Evolutionary conservation across 2,329 filamentous ascomycete genomes (phyloP).

Genomic region (Aureobasidium subglaciale): DNA sequence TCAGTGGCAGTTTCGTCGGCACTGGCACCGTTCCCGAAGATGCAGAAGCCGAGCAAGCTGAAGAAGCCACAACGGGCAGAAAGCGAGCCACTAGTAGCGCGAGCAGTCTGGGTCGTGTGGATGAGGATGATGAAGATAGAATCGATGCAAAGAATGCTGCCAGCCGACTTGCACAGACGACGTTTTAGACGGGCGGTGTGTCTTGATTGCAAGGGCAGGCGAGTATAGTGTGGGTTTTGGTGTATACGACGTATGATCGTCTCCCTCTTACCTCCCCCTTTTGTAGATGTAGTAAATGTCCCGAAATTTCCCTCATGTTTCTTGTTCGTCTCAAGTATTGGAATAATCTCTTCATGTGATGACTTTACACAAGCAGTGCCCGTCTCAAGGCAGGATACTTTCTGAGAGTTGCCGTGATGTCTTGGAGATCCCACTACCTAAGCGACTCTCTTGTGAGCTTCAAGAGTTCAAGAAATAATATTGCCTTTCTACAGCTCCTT

Average conservation of each 20-base stretch:
- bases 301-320: neutral
- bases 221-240: neutral
- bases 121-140: constrained; percentile 84
- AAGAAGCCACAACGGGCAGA: constrained; percentile 36
- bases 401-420: no score
- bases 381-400: no score
- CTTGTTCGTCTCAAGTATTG: neutral
- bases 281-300: constrained; percentile 1
- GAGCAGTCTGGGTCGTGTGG: constrained; percentile 52
- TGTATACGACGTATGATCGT: neutral
- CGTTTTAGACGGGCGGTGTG: constrained; percentile 56
- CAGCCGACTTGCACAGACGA: constrained; percentile 86
- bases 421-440: no score
- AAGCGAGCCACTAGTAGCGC: constrained; percentile 43
- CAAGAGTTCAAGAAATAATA: no score
- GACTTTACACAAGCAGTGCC: no score
- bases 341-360: no score
- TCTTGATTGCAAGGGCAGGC: neutral
- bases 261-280: neutral
- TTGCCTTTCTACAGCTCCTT: no score
- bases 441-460: no score
- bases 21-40: constrained; percentile 49
- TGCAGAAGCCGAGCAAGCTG: constrained; percentile 37
- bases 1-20: constrained; percentile 62
- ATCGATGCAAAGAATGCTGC: constrained; percentile 95